Evolutionary conservation across 2,329 filamentous ascomycete species (phyloP).

Genomic region (Talaromyces sp.): DNA sequence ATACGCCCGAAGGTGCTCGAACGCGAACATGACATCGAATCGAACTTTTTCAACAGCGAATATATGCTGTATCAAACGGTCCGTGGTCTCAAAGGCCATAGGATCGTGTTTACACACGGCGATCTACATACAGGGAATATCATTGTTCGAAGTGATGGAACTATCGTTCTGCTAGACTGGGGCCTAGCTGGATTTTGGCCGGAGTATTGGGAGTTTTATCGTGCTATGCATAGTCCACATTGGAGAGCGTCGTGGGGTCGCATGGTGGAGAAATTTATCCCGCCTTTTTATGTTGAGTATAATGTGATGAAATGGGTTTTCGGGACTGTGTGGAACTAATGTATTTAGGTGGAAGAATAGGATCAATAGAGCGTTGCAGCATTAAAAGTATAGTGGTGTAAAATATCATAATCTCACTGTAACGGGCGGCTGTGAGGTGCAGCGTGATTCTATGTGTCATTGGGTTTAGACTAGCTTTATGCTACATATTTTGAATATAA

Average conservation of each 20-base stretch:
- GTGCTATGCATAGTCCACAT: conserved; percentile 3
- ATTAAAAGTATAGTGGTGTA: too few species aligned
- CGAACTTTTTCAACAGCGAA: conserved; percentile 12
- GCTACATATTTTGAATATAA: too few species aligned
- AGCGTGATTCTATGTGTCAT: too few species aligned
- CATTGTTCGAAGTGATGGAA: conserved; percentile 16
- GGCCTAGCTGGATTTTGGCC: conserved; percentile 14
- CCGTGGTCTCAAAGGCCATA: conserved; percentile 12
- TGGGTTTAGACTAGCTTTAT: too few species aligned
- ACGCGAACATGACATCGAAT: conserved; percentile 10
- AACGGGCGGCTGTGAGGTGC: too few species aligned
- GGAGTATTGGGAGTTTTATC: conserved; percentile 17
- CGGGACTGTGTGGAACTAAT: conserved; percentile 8
- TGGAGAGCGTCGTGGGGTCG: conserved; percentile 13
- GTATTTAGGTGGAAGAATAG: background rate
- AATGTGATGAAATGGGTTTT: conserved; percentile 11
- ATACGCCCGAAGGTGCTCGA: conserved; percentile 5
- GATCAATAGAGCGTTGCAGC: background rate
- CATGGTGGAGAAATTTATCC: conserved; percentile 18
- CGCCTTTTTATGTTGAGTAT: conserved; percentile 16
- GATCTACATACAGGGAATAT: conserved; percentile 22
- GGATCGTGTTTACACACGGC: conserved; percentile 20
- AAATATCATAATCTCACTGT: too few species aligned
- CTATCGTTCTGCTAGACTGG: conserved; percentile 17
- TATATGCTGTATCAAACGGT: conserved; percentile 15